These are phyloP conservation scores for Aureobasidium sp. DNA, from an alignment of 2,329 filamentous ascomycete species.

Conservation along the genomic window DNA sequence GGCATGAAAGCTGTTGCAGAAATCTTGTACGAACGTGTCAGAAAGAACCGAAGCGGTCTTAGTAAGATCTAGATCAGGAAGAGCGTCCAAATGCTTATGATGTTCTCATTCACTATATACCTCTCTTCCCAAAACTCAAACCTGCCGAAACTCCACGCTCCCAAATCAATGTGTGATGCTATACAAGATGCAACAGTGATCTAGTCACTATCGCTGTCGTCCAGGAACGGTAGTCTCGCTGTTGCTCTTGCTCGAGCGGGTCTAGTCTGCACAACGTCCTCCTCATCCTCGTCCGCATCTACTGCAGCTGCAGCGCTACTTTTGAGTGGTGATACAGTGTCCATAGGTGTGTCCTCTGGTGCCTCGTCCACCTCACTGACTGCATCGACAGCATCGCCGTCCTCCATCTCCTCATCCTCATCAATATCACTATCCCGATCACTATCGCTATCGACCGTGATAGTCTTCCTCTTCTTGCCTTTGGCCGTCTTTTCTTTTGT, in stretches of 20 bases:
- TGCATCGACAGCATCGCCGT: not conserved
- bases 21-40: not conserved
- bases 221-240: conserved; percentile 7
- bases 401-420: not conserved
- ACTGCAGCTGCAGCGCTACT: not conserved
- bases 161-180: not conserved
- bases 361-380: conserved; percentile 11
- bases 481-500: conserved; percentile 14
- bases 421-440: not conserved
- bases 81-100: not conserved
- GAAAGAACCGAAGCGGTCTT: not conserved
- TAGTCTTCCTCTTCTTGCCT: conserved; percentile 17
- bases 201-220: conserved; percentile 8
- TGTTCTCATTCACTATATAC: not conserved
- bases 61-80: not conserved
- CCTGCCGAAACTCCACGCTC: conserved; percentile 3
- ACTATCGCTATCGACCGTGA: conserved; percentile 10
- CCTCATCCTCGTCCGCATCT: conserved; percentile 30
- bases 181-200: not conserved
- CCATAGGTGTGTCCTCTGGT: conserved; percentile 27
- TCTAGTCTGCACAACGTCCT: conserved; percentile 18
- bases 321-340: not conserved
- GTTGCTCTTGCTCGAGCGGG: not conserved
- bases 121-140: not conserved
- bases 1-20: conserved; percentile 1